A percentile compares a stretch with the other conserved stretches of the same genome.
Evolutionary conservation across 1,139 yeast genomes (phyloP).

Genomic region (Sporopachydermia cereana): DNA sequence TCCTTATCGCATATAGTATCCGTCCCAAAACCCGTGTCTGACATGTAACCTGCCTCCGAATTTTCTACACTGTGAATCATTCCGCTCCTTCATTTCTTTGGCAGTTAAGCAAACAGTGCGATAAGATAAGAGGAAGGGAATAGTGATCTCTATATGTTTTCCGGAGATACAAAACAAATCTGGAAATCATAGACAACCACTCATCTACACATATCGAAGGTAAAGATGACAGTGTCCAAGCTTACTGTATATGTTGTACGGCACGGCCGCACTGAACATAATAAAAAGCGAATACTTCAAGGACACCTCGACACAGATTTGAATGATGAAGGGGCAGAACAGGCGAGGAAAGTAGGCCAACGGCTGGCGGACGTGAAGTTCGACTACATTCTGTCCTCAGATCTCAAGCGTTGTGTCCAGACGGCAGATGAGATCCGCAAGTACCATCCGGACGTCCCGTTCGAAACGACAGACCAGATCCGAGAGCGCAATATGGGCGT

Average conservation of each 20-base stretch:
- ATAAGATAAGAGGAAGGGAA: no score
- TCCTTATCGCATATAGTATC: no score
- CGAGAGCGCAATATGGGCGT: constrained; percentile 79
- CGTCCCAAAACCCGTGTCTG: no score
- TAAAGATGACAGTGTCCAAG: constrained; percentile 5
- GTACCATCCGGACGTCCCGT: constrained; percentile 18
- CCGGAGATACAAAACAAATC: not conserved
- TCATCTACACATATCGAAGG: not conserved
- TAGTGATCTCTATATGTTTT: no score
- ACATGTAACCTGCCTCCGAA: no score
- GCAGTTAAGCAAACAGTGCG: no score
- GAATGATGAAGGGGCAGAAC: constrained; percentile 45
- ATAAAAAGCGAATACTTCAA: constrained; percentile 53
- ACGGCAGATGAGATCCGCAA: constrained; percentile 34
- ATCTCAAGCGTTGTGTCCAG: constrained; percentile 46
- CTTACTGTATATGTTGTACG: constrained; percentile 54
- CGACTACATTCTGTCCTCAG: constrained; percentile 47
- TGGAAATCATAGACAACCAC: not conserved
- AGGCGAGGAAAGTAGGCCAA: constrained; percentile 41
- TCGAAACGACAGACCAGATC: constrained; percentile 18
- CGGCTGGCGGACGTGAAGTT: constrained; percentile 30
- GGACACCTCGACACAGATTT: constrained; percentile 59
- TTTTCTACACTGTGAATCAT: no score
- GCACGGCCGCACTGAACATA: constrained; percentile 75
- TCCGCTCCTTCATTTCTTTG: no score